A percentile compares a stretch with the other conserved stretches of the same genome.
Conservation (phyloP, 116 monocot species). For the Trichopus zeylanicus region DNA sequence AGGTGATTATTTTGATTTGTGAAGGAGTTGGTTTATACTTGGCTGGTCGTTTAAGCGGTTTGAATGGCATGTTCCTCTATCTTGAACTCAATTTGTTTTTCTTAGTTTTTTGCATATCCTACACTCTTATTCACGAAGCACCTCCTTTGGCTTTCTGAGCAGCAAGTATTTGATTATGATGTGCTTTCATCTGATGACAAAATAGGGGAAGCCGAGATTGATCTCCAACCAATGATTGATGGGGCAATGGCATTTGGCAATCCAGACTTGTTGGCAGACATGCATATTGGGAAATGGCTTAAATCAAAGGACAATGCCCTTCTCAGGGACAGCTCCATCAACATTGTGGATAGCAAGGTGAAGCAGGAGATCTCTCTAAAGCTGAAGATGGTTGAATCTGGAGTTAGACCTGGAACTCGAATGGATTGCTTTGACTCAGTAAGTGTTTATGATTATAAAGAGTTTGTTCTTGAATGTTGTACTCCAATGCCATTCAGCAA, state of each 20-base stretch:
- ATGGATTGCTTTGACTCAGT: slow-evolving; percentile 61
- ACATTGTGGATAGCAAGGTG: slow-evolving; percentile 62
- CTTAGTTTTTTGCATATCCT: too few relatives aligned
- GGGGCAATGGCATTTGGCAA: slow-evolving; percentile 69
- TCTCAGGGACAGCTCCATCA: slow-evolving; percentile 59
- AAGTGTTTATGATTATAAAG: too few relatives aligned
- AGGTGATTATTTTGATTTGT: too few relatives aligned
- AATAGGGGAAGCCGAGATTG: slow-evolving; percentile 94
- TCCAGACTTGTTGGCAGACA: slow-evolving; percentile 33
- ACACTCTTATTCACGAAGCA: too few relatives aligned
- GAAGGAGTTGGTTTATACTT: too few relatives aligned
- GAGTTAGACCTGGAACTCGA: slow-evolving; percentile 71
- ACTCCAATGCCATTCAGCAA: too few relatives aligned
- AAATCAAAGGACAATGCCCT: slow-evolving; percentile 78
- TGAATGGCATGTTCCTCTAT: too few relatives aligned
- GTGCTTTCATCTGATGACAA: slow-evolving; percentile 73
- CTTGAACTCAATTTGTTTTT: too few relatives aligned
- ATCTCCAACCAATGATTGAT: slow-evolving; percentile 74
- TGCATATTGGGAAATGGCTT: slow-evolving; percentile 90
- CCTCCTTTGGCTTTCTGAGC: slow-evolving; percentile 11
- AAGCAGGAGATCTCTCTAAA: slow-evolving; percentile 67
- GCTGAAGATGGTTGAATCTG: slow-evolving; percentile 84
- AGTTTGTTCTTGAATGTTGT: too few relatives aligned
- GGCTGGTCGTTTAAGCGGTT: too few relatives aligned
- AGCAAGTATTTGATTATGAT: slow-evolving; percentile 96